phyloP scores from a whole-genome alignment of 371 early-diverging fungal genomes.

The Rhizomucor pusillus region DNA sequence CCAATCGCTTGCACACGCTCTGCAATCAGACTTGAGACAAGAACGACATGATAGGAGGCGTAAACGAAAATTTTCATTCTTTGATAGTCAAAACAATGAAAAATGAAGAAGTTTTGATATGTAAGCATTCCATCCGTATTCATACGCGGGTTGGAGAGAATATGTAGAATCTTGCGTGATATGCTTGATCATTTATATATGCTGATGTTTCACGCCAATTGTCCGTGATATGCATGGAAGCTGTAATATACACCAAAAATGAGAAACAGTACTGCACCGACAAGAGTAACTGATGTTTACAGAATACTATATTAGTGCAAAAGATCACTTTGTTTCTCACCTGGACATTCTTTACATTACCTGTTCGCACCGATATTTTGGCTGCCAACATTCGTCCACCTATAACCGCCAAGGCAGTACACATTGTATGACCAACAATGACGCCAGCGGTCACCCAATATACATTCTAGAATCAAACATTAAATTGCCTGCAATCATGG shows the following conservation, averaged over 20 bases:
- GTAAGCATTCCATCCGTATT: too few relatives aligned
- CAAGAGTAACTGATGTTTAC: constrained; percentile 68
- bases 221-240: constrained; percentile 36
- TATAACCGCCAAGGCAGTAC: constrained; percentile 90
- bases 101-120: too few relatives aligned
- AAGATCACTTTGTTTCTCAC: background rate
- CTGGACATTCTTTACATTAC: constrained; percentile 33
- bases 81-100: too few relatives aligned
- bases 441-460: constrained; percentile 86
- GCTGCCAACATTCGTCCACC: constrained; percentile 91
- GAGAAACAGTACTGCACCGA: constrained; percentile 83
- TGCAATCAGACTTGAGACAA: background rate
- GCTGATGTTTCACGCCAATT: constrained; percentile 7
- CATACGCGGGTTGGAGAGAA: too few relatives aligned
- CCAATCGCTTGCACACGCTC: constrained; percentile 20
- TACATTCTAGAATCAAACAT: constrained; percentile 53
- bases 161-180: too few relatives aligned
- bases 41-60: too few relatives aligned
- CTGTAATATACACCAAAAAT: constrained; percentile 77
- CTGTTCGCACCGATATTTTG: constrained; percentile 89
- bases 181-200: too few relatives aligned
- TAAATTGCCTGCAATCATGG: background rate
- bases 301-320: constrained; percentile 3
- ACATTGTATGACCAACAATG: constrained; percentile 85
- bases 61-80: too few relatives aligned